Percentiles rank a stretch among this genome's conserved stretches.
Conservation (phyloP, 805 yeast species). For the Naumovozyma baii region DNA sequence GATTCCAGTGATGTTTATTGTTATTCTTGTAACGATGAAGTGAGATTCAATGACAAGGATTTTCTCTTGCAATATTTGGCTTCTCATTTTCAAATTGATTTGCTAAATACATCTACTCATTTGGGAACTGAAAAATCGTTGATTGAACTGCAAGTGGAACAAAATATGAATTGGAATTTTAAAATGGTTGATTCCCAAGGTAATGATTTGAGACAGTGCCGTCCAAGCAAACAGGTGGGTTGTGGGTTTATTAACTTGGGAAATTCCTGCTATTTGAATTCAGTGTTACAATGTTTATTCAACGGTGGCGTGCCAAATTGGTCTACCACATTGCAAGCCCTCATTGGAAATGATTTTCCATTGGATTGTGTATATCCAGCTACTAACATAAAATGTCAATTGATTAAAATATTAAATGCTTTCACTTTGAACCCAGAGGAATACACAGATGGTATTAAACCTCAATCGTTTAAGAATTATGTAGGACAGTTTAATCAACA, state of each 20-base stretch:
- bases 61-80: constrained; percentile 31
- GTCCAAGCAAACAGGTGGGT: constrained; percentile 39
- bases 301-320: constrained; percentile 27
- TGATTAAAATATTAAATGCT: constrained; percentile 74
- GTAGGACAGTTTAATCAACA: constrained; percentile 75
- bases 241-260: constrained; percentile 84
- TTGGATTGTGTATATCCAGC: constrained; percentile 42
- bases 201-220: constrained; percentile 46
- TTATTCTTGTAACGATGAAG: constrained; percentile 82
- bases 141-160: constrained; percentile 85
- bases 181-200: constrained; percentile 68
- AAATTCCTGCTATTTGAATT: constrained; percentile 82
- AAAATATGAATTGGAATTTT: constrained; percentile 89
- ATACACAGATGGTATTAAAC: constrained; percentile 70
- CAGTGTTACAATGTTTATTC: constrained; percentile 67
- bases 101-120: constrained; percentile 38
- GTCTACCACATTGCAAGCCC: constrained; percentile 29
- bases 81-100: constrained; percentile 57
- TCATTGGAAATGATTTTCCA: constrained; percentile 30
- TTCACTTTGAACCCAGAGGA: constrained; percentile 37
- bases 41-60: constrained; percentile 47
- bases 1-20: constrained; percentile 77
- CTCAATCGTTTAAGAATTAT: constrained; percentile 62
- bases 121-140: constrained; percentile 66
- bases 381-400: constrained; percentile 59